These are phyloP conservation scores for Paramecium octaurelia DNA, from an alignment of 73 alveolate species.

Conservation along the genomic window DNA sequence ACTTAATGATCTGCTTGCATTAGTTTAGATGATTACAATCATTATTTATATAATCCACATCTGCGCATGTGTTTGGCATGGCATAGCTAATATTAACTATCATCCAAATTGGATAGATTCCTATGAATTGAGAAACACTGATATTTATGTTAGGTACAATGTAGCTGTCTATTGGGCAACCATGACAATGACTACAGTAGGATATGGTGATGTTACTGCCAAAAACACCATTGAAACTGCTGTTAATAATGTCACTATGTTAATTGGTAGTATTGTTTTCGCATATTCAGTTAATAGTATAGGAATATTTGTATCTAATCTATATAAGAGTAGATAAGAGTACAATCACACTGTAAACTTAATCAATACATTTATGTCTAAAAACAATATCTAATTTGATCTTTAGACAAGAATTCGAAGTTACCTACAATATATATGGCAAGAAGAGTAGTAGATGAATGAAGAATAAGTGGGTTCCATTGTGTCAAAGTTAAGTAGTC, in stretches of 20 bases:
- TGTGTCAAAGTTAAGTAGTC: constrained; percentile 68
- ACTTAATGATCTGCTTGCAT: not conserved
- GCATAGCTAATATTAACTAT: not conserved
- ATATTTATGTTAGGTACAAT: constrained; percentile 29
- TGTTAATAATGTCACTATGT: constrained; percentile 70
- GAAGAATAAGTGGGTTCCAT: constrained; percentile 77
- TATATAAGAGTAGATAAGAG: constrained; percentile 64
- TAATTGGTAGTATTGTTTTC: constrained; percentile 80
- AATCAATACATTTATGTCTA: constrained; percentile 71
- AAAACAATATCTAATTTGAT: constrained; percentile 73
- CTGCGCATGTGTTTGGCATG: constrained; percentile 32
- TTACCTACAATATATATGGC: constrained; percentile 79
- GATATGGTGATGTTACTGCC: constrained; percentile 88
- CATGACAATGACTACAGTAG: constrained; percentile 92
- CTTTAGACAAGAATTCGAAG: constrained; percentile 70
- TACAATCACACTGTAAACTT: constrained; percentile 74
- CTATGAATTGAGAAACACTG: not conserved
- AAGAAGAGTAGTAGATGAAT: constrained; percentile 67
- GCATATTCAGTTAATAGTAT: constrained; percentile 85
- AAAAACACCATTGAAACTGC: constrained; percentile 72
- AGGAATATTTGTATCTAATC: constrained; percentile 75
- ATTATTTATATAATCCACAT: not conserved
- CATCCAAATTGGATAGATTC: not conserved
- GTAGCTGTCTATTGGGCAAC: constrained; percentile 84
- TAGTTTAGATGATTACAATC: not conserved